Evolutionary conservation across 2,329 filamentous ascomycete species (phyloP), one percentile per base, ranked within the genome.

Genomic region (Phyllosticta citribraziliensis): DNA sequence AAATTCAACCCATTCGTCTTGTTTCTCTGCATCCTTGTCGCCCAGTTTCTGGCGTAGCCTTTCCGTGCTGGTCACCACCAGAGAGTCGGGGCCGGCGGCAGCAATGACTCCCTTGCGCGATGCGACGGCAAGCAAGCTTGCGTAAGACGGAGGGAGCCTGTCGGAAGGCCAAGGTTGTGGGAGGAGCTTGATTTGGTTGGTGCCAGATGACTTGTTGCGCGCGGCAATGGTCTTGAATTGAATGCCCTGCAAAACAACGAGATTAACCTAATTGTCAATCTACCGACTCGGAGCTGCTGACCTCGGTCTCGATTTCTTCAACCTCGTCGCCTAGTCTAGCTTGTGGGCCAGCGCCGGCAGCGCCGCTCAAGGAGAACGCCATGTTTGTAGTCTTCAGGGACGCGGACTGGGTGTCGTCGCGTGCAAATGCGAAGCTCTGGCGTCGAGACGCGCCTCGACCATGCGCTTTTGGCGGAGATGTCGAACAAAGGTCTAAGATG

Each of bases 71-170:
- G 89, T 85, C 62, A 99, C 75, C 63, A 89, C 79, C 53, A 99
- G 81, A 56, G 82, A 82, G 68, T 95, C 87, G 47, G 93, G 93
- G 17, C 90, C 89, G 57, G 89, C 94, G 56, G 92, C 94, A 30
- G 93, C 93, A 60, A 97, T 80, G 22, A 99, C 81, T 51, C 91
- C 91, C 73, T 85, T 87, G 63, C 81, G 84, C 33, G 90, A 87
- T 60, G 93, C 91, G 66, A 97, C 83, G 70, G 88, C 88, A 64
- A 99, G 80, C 47, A 99, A 86, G 2, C 90, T 95, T 12, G 91
- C 85, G 53, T 88, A 91, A 4, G 89, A 80, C 2, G 88, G 80
- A 33, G 94, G 93, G 24, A 89, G 80, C 47, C 83, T 78, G 66
- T 86, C 79, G 63, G 74, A 68, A 51, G 88, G 84, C 92, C 93